Base-by-base conservation (phyloP, 1,284 basidiomycete genomes). In the Mycena citricolor region DNA sequence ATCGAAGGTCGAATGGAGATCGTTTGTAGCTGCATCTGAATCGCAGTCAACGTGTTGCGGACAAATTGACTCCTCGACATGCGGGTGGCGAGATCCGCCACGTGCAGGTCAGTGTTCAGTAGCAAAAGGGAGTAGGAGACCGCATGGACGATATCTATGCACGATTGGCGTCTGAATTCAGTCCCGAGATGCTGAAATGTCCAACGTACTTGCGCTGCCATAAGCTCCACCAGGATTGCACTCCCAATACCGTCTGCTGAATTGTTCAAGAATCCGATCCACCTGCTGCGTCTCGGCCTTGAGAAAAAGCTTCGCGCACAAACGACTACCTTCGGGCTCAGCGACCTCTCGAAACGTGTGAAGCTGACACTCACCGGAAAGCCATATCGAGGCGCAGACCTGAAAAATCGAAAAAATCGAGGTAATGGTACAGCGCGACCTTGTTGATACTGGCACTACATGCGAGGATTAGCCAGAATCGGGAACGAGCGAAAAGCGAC, bases 211-310 rank as follows among this genome's bases (percentile, higher is more conserved):
- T 4, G 89, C 74, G 52, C 82, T 90, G 22, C 90, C 90, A 62
- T 89, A 94, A 6, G 91, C 60, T 19, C 81, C 79, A 3, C 70
- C 71, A 0, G 89, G 86, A 62, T 99, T 98, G 62, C 91, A 94
- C 39, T 93, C 85, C 78, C 84, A 94, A 66, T 90, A 99, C 7
- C 92, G 79, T 33, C 82, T 73, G 51, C 88, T 90, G 59, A 99
- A 98, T 50, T 86, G 86, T 54, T 90, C 90, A 14, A 99, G 74
- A 55, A 99, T 97, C 31, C 95, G 84, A 65, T 99, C 97, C 28
- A 99, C 86, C 67, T 98, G 94, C 62, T 99, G 97, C 0, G 95
- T 97, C 68, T 99, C 95, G 2, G 86, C 95, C 61, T 93, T 94
- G 47, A 99, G 77, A 63, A 82, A 97, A 4, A 99, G 76, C 63